Evolutionary conservation across 306 rosid species (phyloP), one percentile per base, ranked within the genome.

Genomic region (Glycyrrhiza uralensis): DNA sequence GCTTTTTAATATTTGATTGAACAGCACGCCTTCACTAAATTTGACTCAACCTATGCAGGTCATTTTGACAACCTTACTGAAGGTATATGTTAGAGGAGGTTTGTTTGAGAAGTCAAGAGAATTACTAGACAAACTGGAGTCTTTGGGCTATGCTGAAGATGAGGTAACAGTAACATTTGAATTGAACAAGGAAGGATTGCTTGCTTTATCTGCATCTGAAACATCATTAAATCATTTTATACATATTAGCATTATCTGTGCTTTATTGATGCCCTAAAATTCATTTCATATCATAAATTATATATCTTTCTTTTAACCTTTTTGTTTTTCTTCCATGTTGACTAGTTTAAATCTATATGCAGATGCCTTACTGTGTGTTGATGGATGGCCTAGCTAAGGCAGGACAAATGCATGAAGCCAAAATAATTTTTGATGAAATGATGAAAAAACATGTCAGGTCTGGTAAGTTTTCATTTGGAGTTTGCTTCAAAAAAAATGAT

Each of bases 71-170:
- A 93, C 98, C 44, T 74, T 93, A 73, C 79, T 93, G 56, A 93
- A 93, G 88, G 97, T 86, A 47, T 93, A 93, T 86, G 97, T 87
- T 60, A 89, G 82, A 83, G 97, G 97, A 81, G 91, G 97, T 35
- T 78, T 93, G 83, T 91, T 93, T 44, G 94, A 91, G 72, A 91
- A 89, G 78, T 90, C 98, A 23, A 87, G 87, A 70, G 86, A 91
- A 59, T 73, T 91, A 44, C 72, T 93, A 79, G 75, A 79, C 10
- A 86, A 93, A 75, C 78, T 93, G 78, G 87, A 89, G 79, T 76
- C 85, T 70, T 71, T 83, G 81, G 94, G 96, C 60, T 85, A 86
- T 82, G 96, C 96, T 50, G 90, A 89, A 82, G 88, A 91, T 62
- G 98, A 93, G 98, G 98, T 93, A 72, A 56, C 65, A 26, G 7